These are phyloP conservation scores for Chrysanthemum seticuspe DNA, from an alignment of 129 eudicot species.

Conservation along the genomic window DNA sequence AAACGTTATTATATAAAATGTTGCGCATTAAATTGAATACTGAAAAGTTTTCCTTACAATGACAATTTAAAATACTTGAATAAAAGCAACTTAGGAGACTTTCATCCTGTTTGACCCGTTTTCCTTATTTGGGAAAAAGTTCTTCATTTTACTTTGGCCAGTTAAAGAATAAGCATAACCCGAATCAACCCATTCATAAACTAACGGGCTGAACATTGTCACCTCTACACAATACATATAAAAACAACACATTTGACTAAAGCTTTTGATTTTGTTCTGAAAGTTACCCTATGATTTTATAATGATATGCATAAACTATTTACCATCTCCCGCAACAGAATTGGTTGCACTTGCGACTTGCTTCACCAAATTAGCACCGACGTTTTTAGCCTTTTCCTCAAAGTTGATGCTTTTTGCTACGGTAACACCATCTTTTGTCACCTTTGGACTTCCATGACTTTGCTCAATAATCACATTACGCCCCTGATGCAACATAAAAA, in stretches of 20 bases:
- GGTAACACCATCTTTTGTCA: constrained; percentile 95
- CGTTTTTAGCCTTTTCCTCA: constrained; percentile 64
- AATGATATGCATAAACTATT: neutral
- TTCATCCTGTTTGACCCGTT: too few species aligned
- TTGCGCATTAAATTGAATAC: too few species aligned
- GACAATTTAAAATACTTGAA: too few species aligned
- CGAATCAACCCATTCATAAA: too few species aligned
- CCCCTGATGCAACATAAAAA: constrained; percentile 50
- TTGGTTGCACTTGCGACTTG: constrained; percentile 94
- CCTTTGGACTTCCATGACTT: constrained; percentile 59
- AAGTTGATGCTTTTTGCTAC: constrained; percentile 90
- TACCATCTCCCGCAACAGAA: constrained; percentile 95
- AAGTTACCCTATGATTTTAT: neutral
- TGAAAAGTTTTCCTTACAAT: too few species aligned
- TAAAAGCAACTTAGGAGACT: too few species aligned
- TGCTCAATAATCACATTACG: constrained; percentile 83
- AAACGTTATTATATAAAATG: too few species aligned
- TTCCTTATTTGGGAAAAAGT: too few species aligned
- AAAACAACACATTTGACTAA: neutral
- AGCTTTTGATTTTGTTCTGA: neutral
- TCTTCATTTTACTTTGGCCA: too few species aligned
- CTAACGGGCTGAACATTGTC: too few species aligned
- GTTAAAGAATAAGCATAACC: too few species aligned
- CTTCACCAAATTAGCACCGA: constrained; percentile 88
- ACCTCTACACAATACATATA: neutral